Evolutionary conservation across 192 early-diverging fungal genomes (phyloP).

Genomic region (Diversispora epigaea): DNA sequence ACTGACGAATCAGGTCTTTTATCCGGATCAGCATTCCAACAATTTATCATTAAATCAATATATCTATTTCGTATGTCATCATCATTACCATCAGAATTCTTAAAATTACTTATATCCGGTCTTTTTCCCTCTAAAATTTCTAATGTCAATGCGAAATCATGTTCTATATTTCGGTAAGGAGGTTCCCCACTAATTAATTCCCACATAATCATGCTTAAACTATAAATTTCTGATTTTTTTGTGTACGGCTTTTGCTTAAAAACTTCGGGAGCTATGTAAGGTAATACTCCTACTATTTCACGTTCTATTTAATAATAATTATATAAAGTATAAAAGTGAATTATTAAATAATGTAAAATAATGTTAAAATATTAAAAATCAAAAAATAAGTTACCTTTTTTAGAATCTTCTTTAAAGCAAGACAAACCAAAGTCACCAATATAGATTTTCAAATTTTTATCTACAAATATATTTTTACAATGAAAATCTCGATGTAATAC

Average conservation of each 20-base stretch:
- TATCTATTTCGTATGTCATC: background rate
- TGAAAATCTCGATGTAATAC: background rate
- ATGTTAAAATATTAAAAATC: background rate
- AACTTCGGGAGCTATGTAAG: conserved; percentile 45
- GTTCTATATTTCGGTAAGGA: conserved; percentile 19
- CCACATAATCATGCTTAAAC: conserved; percentile 47
- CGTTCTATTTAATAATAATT: background rate
- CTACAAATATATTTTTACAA: conserved; percentile 12
- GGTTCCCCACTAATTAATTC: conserved; percentile 41
- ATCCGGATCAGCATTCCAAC: conserved; percentile 7
- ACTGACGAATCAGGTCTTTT: background rate
- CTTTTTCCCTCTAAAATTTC: background rate
- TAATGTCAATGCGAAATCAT: background rate
- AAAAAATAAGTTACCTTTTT: conserved; percentile 29
- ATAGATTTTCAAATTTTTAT: background rate
- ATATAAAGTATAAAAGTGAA: background rate
- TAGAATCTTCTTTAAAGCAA: conserved; percentile 35
- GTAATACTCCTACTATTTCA: conserved; percentile 37
- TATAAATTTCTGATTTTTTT: conserved; percentile 40
- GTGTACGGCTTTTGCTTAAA: conserved; percentile 35
- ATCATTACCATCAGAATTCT: too few relatives aligned
- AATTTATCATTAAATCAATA: background rate
- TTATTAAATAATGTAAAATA: too few relatives aligned
- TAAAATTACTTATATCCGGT: background rate
- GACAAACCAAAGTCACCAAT: conserved; percentile 41